A percentile compares a stretch with the other conserved stretches of the same genome.
phyloP scores from a whole-genome alignment of 2,329 filamentous ascomycete species.

The Aspergillus terreus region DNA sequence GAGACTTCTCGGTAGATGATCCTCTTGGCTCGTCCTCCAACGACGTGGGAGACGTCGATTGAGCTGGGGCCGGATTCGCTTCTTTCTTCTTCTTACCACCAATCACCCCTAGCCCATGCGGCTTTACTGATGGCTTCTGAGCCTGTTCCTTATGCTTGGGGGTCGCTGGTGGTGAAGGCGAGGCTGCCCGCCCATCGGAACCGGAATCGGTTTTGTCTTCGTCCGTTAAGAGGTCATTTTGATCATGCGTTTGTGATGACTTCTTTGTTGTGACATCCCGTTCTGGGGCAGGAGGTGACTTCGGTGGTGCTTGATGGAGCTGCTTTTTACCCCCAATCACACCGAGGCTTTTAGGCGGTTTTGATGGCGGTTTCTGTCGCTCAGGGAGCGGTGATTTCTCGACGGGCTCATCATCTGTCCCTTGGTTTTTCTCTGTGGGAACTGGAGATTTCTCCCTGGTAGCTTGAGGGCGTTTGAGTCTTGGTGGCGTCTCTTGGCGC shows the following conservation, averaged over 20 bases:
- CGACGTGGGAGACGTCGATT: constrained; percentile 1
- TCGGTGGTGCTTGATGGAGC: neutral
- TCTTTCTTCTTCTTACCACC: constrained; percentile 26
- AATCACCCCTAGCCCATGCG: constrained; percentile 24
- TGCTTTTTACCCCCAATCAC: constrained; percentile 22
- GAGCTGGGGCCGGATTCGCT: constrained; percentile 2
- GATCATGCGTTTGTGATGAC: neutral
- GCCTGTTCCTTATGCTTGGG: neutral
- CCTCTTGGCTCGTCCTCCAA: neutral
- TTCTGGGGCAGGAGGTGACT: neutral
- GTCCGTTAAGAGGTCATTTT: neutral
- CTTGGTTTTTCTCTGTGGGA: constrained; percentile 3
- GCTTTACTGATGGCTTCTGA: neutral
- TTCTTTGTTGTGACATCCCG: neutral
- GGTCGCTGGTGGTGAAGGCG: neutral
- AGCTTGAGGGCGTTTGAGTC: constrained; percentile 16
- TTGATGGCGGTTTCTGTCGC: constrained; percentile 7
- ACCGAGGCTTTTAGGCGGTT: constrained; percentile 14
- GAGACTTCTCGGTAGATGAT: neutral
- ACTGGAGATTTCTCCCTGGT: neutral
- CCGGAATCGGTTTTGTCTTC: constrained; percentile 5
- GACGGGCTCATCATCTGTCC: constrained; percentile 2
- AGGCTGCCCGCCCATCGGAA: neutral
- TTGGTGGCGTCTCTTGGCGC: constrained; percentile 36
- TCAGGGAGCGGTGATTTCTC: neutral